Evolutionary conservation across 2,329 filamentous ascomycete species (phyloP), one percentile per base, ranked within the genome.

Genomic region (Zalaria obscura): DNA sequence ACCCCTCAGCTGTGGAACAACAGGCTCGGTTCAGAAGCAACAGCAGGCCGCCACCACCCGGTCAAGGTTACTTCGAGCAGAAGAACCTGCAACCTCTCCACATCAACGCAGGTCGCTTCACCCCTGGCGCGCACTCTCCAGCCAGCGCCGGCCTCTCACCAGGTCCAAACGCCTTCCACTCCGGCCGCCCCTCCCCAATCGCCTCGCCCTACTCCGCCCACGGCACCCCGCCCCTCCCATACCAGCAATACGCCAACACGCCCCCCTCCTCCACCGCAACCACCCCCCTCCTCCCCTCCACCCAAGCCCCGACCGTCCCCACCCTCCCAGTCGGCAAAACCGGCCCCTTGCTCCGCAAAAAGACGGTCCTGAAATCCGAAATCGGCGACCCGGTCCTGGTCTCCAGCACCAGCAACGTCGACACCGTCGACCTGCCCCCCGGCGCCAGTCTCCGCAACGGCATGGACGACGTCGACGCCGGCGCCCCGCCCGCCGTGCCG

Each of bases 341-440:
- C 26, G 41, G 40, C 8, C 34, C 37, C 8, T n/a, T 39, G 26
- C 49, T 51, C n/a, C 67, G 73, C 32, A 79, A 78, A 61, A 70
- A 71, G 50, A 65, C 69, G 0, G 65, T 80, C 38, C 70, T 70
- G 47, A 80, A 80, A 56, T 62, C 65, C 8, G 69, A 73, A 43
- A 80, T 80, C 39, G 78, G 74, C 2, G 76, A 80, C 50, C 76
- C 76, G 0, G 63, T 61, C 3, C 64, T 73, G 45, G 51, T 72
- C 26, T 70, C 67, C 2, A 65, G 65, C 6, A 78, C 75, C 3
- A 75, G 71, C 2, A 71, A 72, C 36, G 67, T 77, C 27, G 73
- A 76, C 36, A 70, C 71, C 0, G 64, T 78, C 31, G 71, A 70
- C 31, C 63, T 79, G 7, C 73, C 74, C 9, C 53, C 66, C n/a